These are phyloP conservation scores for Cytospora schulzeri DNA, from an alignment of 2,329 filamentous ascomycete genomes.

Conservation along the genomic window DNA sequence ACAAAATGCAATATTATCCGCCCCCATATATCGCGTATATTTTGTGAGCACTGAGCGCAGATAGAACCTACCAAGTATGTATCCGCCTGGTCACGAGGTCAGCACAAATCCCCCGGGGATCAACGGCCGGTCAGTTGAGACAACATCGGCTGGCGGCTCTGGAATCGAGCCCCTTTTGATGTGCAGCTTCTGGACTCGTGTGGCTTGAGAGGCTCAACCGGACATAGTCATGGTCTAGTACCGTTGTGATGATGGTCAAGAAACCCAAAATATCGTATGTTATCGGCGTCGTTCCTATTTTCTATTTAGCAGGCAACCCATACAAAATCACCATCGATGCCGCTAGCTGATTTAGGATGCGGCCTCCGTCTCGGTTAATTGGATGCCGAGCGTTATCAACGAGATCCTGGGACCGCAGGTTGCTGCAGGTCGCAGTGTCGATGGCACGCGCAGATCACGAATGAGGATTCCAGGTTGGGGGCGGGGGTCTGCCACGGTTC, in stretches of 20 bases:
- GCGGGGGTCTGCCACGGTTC: background rate
- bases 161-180: constrained; percentile 11
- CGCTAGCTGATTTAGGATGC: constrained; percentile 16
- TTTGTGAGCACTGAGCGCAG: constrained; percentile 6
- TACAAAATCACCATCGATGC: background rate
- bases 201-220: constrained; percentile 17
- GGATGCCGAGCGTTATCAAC: constrained; percentile 7
- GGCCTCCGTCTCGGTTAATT: constrained; percentile 16
- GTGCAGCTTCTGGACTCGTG: constrained; percentile 15
- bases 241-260: constrained; percentile 2
- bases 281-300: constrained; percentile 9
- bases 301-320: constrained; percentile 13
- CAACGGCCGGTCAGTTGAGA: constrained; percentile 8
- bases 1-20: constrained; percentile 2
- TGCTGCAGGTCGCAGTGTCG: constrained; percentile 17
- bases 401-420: constrained; percentile 4
- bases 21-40: background rate
- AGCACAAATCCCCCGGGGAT: background rate
- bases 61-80: background rate
- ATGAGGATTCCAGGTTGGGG: constrained; percentile 2
- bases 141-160: constrained; percentile 12
- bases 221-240: constrained; percentile 10
- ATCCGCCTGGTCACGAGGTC: constrained; percentile 12
- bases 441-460: constrained; percentile 17
- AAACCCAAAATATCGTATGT: constrained; percentile 4